phyloP scores from a whole-genome alignment of 2,329 filamentous ascomycete species.

The Shiraia bambusicola region DNA sequence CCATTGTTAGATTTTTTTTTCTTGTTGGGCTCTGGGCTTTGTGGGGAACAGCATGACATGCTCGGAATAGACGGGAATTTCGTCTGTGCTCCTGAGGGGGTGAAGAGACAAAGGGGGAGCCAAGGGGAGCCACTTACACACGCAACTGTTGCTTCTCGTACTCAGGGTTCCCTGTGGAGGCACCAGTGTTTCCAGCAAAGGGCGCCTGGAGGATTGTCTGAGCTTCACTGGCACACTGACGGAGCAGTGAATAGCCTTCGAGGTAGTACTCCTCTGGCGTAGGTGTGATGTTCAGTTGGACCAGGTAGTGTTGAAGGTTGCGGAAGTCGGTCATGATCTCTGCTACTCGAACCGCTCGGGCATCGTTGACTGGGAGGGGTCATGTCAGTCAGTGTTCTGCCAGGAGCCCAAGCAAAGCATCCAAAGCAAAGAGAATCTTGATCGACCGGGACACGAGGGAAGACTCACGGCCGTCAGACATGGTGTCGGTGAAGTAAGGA shows the following conservation, averaged over 20 bases:
- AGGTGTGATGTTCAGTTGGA: slow-evolving; percentile 54
- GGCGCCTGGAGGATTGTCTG: slow-evolving; percentile 57
- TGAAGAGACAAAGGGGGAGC: background rate
- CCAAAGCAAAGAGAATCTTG: background rate
- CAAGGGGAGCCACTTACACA: slow-evolving; percentile 47
- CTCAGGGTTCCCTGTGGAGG: slow-evolving; percentile 52
- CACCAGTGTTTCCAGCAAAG: slow-evolving; percentile 50
- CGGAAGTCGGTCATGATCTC: slow-evolving; percentile 67
- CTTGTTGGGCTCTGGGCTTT: background rate
- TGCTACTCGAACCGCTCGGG: slow-evolving; percentile 62
- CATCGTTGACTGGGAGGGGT: slow-evolving; percentile 58
- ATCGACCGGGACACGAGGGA: slow-evolving; percentile 8
- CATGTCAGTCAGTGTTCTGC: slow-evolving; percentile 8
- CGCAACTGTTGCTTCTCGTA: slow-evolving; percentile 58
- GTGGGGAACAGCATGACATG: background rate
- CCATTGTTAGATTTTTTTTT: slow-evolving; percentile 20
- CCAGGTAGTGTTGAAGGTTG: slow-evolving; percentile 60
- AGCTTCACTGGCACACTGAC: slow-evolving; percentile 58
- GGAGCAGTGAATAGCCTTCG: slow-evolving; percentile 60
- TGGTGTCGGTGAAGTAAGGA: slow-evolving; percentile 30
- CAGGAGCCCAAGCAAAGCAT: background rate
- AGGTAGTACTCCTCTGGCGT: slow-evolving; percentile 59
- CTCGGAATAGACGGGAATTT: no score
- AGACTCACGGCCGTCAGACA: slow-evolving; percentile 60
- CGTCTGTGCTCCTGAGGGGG: no score